A percentile compares a stretch with the other conserved stretches of the same genome.
These are phyloP conservation scores for Penicillium pulvis DNA, from an alignment of 495 filamentous ascomycete genomes.

Conservation along the genomic window DNA sequence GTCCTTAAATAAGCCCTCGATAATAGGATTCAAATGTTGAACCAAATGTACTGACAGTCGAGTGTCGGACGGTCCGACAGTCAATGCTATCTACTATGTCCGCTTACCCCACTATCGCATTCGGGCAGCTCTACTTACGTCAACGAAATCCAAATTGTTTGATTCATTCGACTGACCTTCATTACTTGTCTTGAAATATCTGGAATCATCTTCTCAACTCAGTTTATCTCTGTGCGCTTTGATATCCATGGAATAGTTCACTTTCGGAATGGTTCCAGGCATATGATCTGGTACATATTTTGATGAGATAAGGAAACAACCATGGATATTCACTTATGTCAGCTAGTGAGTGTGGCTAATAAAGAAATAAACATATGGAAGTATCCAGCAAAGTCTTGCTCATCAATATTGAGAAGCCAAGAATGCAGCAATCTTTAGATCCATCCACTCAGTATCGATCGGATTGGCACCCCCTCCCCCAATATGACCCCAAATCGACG, in stretches of 20 bases:
- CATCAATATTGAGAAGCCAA: not conserved
- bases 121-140: not conserved
- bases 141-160: too few relatives aligned
- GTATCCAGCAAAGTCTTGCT: too few relatives aligned
- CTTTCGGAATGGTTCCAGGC: too few relatives aligned
- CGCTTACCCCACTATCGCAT: not conserved
- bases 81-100: not conserved
- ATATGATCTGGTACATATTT: not conserved
- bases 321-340: too few relatives aligned
- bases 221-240: not conserved
- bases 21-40: not conserved
- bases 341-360: too few relatives aligned
- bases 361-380: too few relatives aligned
- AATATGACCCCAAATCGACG: slow-evolving; percentile 63
- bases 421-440: slow-evolving; percentile 51
- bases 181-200: too few relatives aligned
- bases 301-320: too few relatives aligned
- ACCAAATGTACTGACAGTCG: not conserved
- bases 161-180: too few relatives aligned
- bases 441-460: slow-evolving; percentile 61
- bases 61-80: slow-evolving; percentile 21
- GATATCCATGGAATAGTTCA: not conserved
- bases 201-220: not conserved
- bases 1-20: not conserved
- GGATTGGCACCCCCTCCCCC: slow-evolving; percentile 56